Evolutionary conservation across 225 moss, liverwort and hornwort genomes (phyloP), one percentile per base, ranked within the genome.

Genomic region (Ulota crispa): DNA sequence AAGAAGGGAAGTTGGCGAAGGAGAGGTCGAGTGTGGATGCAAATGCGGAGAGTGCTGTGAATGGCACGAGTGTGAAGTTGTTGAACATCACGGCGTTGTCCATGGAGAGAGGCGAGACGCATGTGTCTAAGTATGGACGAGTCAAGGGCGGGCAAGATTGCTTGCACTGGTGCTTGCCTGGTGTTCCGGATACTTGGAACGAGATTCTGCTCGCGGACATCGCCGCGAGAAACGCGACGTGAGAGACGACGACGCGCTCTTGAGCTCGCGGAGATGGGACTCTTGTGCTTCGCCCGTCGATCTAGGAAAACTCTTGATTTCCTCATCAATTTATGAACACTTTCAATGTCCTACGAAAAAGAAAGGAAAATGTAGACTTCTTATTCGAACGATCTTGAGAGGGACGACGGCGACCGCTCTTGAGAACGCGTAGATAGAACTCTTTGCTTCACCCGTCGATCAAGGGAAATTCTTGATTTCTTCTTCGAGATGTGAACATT

Each of bases 121-220:
- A 97, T 74, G 85, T 97, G 5, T 92, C 93, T 19, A 97, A 90
- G 67, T 97, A 92, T 30, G 93, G 95, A 2, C 41, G 41, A 3
- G 21, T 73, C 20, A 86, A 81, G 14, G 52, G 64, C 1, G 86
- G 84, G 19, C 95, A 93, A 47, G 97, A 97, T 69, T 97, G 97
- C 62, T 79, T 94, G 85, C 97, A 97, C 32, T 97, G 97, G 97
- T 97, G 97, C 81, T 84, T 97, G 20, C 97, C 97, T 1, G 95
- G 97, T 1, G 84, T 97, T 1, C 97, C 95, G 3, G 97, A 97
- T 39, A 90, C 90, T 4, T 95, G 97, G 97, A 97, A 97, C 14
- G 93, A 97, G 82, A 73, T 97, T 32, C 8, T 95, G 23, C 89
- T 87, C 39, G 93, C 87, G 4, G 75, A 87, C 34, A 60, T 91